A percentile compares a stretch with the other conserved stretches of the same genome.
Conservation (phyloP, 768 basidiomycete species). For the Termitomyces sp. region DNA sequence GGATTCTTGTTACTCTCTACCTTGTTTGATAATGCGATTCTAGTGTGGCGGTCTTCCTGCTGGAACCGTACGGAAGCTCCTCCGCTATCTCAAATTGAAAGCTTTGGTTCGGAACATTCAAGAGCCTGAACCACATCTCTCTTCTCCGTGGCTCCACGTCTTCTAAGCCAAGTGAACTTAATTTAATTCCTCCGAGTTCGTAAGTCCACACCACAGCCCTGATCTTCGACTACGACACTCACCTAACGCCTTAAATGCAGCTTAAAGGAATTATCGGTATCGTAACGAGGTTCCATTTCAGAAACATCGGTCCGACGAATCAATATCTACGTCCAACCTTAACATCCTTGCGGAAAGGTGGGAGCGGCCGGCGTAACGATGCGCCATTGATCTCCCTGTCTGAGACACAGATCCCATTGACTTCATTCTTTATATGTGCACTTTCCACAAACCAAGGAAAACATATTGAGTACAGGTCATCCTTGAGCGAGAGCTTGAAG, state of each 20-base stretch:
- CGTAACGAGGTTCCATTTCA: neutral
- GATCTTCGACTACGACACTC: neutral
- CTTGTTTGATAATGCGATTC: neutral
- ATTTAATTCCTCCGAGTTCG: neutral
- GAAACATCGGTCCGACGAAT: neutral
- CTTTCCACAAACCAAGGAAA: neutral
- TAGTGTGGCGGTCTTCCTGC: neutral
- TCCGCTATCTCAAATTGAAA: neutral
- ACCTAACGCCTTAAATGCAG: neutral
- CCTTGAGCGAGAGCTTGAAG: neutral
- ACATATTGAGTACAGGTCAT: neutral
- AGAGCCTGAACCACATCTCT: neutral
- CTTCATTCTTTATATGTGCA: neutral
- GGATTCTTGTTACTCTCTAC: no score
- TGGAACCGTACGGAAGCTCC: neutral
- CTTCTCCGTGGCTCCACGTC: neutral
- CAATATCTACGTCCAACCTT: neutral
- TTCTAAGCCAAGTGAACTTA: neutral
- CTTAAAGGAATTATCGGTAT: neutral
- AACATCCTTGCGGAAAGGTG: neutral
- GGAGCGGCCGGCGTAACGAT: no score
- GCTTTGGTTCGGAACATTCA: neutral
- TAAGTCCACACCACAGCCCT: neutral
- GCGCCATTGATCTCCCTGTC: no score
- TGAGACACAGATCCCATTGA: neutral